A percentile compares a stretch with the other conserved stretches of the same genome.
phyloP scores from a whole-genome alignment of 1,139 yeast genomes.

The Debaryomyces sp. region DNA sequence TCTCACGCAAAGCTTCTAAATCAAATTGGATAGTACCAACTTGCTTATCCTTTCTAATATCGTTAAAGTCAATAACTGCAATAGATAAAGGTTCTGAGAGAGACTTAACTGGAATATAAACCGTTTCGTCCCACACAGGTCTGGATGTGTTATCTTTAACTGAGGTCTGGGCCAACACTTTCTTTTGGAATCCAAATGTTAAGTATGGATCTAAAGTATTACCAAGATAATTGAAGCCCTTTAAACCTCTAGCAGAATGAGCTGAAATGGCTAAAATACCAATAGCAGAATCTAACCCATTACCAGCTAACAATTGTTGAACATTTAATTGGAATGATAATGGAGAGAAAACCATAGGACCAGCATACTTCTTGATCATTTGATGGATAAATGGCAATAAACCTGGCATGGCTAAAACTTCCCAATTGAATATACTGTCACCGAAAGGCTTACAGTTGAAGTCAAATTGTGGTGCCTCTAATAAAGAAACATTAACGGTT shows the following conservation, averaged over 20 bases:
- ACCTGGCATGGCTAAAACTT: slow-evolving; percentile 84
- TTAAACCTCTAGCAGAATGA: slow-evolving; percentile 66
- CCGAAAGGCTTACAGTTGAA: slow-evolving; percentile 74
- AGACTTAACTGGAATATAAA: slow-evolving; percentile 69
- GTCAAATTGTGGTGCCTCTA: slow-evolving; percentile 87
- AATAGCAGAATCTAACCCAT: slow-evolving; percentile 75
- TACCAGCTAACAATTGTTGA: slow-evolving; percentile 87
- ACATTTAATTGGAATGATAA: slow-evolving; percentile 89
- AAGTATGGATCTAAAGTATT: slow-evolving; percentile 90
- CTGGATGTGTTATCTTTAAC: slow-evolving; percentile 62
- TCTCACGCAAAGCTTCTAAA: slow-evolving; percentile 63
- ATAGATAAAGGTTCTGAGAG: slow-evolving; percentile 80
- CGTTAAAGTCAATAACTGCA: slow-evolving; percentile 73
- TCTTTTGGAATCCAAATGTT: slow-evolving; percentile 62
- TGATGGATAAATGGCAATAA: slow-evolving; percentile 77
- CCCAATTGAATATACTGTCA: slow-evolving; percentile 83
- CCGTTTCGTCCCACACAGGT: slow-evolving; percentile 86
- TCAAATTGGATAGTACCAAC: slow-evolving; percentile 81
- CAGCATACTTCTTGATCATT: slow-evolving; percentile 82
- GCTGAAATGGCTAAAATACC: slow-evolving; percentile 80
- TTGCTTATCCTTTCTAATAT: slow-evolving; percentile 74
- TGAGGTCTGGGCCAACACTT: slow-evolving; percentile 66
- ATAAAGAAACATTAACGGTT: slow-evolving; percentile 79
- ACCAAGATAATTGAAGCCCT: slow-evolving; percentile 68
- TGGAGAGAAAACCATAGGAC: slow-evolving; percentile 86